Percentiles rank a stretch among this genome's conserved stretches.
Evolutionary conservation across 2,329 filamentous ascomycete genomes (phyloP).

Genomic region (Triangularia setosa): DNA sequence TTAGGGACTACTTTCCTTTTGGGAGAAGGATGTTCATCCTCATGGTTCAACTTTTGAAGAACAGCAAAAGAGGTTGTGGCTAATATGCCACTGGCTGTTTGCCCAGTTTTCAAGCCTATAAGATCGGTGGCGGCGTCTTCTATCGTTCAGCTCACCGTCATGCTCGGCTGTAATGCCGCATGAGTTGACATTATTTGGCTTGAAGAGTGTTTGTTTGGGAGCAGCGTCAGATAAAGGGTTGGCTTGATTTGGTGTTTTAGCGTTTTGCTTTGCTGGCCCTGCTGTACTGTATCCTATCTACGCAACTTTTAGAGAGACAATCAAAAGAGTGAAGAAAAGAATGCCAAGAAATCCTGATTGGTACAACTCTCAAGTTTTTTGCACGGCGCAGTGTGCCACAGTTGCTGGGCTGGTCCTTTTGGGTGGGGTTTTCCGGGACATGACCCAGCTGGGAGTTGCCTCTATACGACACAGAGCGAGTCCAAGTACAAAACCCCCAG

Average conservation of each 20-base stretch:
- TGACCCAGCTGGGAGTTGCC: not conserved
- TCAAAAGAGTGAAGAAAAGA: not conserved
- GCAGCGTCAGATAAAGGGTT: not conserved
- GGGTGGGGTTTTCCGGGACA: constrained; percentile 1
- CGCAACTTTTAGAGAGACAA: not conserved
- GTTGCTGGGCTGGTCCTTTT: not conserved
- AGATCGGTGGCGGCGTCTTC: not conserved
- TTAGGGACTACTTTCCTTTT: not conserved
- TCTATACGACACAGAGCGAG: not conserved
- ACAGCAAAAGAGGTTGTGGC: not conserved
- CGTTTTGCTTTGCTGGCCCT: not conserved
- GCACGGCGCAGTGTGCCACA: not conserved
- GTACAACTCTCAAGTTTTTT: not conserved
- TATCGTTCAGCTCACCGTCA: not conserved
- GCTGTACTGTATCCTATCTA: not conserved
- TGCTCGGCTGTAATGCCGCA: constrained; percentile 4
- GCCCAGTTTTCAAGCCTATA: not conserved
- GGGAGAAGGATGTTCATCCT: not conserved
- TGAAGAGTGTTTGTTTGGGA: not conserved
- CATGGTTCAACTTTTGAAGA: not conserved
- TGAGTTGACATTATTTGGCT: not conserved
- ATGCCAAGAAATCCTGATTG: not conserved
- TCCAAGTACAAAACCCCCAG: not conserved
- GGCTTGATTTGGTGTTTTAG: not conserved
- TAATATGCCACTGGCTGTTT: not conserved